These are phyloP conservation scores for Starmera stellimalicola DNA, from an alignment of 1,139 yeast species.

Conservation along the genomic window DNA sequence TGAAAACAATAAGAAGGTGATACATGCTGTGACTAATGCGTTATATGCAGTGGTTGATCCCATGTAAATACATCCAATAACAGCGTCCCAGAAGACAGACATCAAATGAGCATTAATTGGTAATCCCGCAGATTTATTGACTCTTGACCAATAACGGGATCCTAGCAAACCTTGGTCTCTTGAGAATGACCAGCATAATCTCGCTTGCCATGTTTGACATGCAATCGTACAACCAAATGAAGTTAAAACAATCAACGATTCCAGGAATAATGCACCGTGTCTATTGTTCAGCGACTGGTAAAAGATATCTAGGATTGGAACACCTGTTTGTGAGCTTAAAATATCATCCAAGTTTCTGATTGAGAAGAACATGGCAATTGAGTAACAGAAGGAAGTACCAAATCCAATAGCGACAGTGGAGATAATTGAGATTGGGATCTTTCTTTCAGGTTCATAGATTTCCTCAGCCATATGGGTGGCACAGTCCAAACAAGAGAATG, in stretches of 20 bases:
- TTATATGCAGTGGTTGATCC: conserved; percentile 49
- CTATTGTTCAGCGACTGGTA: conserved; percentile 46
- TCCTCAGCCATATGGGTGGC: conserved; percentile 70
- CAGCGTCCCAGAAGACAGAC: conserved; percentile 36
- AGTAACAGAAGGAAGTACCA: conserved; percentile 48
- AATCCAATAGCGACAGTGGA: conserved; percentile 62
- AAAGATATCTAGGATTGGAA: conserved; percentile 55
- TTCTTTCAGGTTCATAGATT: conserved; percentile 45
- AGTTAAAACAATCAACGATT: conserved; percentile 47
- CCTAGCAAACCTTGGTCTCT: conserved; percentile 54
- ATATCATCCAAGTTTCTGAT: conserved; percentile 40
- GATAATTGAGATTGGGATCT: conserved; percentile 54
- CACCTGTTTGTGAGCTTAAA: conserved; percentile 40
- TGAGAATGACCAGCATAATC: conserved; percentile 70
- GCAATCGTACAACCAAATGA: conserved; percentile 65
- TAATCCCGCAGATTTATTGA: conserved; percentile 35
- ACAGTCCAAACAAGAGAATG: conserved; percentile 59
- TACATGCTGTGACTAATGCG: conserved; percentile 47
- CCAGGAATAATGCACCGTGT: conserved; percentile 52
- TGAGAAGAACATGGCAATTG: conserved; percentile 55
- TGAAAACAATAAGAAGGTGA: conserved; percentile 39
- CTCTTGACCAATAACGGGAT: conserved; percentile 36
- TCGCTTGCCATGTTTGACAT: conserved; percentile 69
- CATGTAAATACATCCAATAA: conserved; percentile 42
- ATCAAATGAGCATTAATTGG: conserved; percentile 47